These are phyloP conservation scores for Dactylis glomerata DNA, from an alignment of 176 grass and related monocot genomes.

Conservation along the genomic window DNA sequence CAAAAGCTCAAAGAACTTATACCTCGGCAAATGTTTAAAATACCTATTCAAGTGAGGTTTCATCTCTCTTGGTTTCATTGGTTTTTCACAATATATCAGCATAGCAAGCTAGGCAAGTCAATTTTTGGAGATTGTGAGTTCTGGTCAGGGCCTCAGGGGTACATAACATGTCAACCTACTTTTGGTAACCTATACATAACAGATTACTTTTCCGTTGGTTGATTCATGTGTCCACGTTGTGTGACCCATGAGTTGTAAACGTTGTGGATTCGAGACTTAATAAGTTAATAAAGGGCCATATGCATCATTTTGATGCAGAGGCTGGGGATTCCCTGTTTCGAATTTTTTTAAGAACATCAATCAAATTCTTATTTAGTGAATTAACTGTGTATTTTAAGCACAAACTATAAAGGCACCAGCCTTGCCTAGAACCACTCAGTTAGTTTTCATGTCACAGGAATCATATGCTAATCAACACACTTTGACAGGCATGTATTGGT, in stretches of 20 bases:
- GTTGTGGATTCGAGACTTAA: too few relatives aligned
- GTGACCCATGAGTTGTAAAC: too few relatives aligned
- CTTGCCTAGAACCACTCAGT: background rate
- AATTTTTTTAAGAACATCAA: too few relatives aligned
- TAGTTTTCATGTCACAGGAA: slow-evolving; percentile 9
- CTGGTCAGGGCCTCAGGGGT: background rate
- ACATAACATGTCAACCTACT: background rate
- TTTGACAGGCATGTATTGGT: slow-evolving; percentile 86
- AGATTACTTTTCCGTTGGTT: too few relatives aligned
- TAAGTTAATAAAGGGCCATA: too few relatives aligned
- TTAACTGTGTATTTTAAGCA: background rate
- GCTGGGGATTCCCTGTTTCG: too few relatives aligned
- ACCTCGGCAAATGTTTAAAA: slow-evolving; percentile 96
- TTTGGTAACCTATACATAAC: slow-evolving; percentile 6
- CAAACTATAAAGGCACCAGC: background rate
- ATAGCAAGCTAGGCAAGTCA: slow-evolving; percentile 8
- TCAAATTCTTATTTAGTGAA: background rate
- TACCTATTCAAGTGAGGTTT: slow-evolving; percentile 87
- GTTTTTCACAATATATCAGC: slow-evolving; percentile 26
- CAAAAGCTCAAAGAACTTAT: slow-evolving; percentile 96
- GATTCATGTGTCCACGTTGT: too few relatives aligned
- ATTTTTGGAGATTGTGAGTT: slow-evolving; percentile 6
- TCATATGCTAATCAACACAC: slow-evolving; percentile 36
- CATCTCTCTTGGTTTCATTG: slow-evolving; percentile 17
- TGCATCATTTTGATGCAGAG: too few relatives aligned